These are phyloP conservation scores for Teratosphaeria viscida DNA, from an alignment of 2,329 filamentous ascomycete species.

Conservation along the genomic window DNA sequence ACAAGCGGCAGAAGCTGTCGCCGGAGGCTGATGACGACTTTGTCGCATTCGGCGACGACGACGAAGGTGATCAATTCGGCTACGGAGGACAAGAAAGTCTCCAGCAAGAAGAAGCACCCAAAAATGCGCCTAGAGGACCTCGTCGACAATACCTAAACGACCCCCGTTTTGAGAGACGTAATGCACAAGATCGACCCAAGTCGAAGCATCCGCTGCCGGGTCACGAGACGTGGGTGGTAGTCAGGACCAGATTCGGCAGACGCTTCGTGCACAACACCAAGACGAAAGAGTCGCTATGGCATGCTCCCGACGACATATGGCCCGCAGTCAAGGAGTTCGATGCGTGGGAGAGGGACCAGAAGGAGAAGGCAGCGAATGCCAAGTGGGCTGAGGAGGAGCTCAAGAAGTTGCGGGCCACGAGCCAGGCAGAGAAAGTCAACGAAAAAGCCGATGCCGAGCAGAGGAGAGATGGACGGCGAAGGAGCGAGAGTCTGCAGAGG, in stretches of 20 bases:
- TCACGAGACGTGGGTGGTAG: conserved; percentile 76
- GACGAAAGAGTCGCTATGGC: conserved; percentile 89
- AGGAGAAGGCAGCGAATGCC: conserved; percentile 31
- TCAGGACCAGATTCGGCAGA: conserved; percentile 83
- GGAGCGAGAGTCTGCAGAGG: conserved; percentile 23
- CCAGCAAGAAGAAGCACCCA: conserved; percentile 3
- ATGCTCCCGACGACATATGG: conserved; percentile 79
- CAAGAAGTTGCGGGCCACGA: conserved; percentile 16
- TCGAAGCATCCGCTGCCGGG: conserved; percentile 69
- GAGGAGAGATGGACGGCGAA: conserved; percentile 11
- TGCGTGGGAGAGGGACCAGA: conserved; percentile 59
- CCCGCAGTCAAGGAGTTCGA: conserved; percentile 61
- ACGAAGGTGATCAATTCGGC: background rate
- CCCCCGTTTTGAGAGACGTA: conserved; percentile 14
- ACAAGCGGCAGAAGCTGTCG: background rate
- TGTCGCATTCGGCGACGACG: background rate
- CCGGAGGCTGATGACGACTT: background rate
- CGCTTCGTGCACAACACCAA: conserved; percentile 82
- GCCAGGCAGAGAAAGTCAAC: conserved; percentile 11
- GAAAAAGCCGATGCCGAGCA: conserved; percentile 9
- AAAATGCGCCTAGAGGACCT: conserved; percentile 5
- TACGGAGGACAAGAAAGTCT: background rate
- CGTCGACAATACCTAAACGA: conserved; percentile 6
- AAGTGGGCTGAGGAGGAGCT: conserved; percentile 23
- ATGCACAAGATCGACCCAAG: conserved; percentile 62